Evolutionary conservation across 2,329 filamentous ascomycete species (phyloP).

Genomic region (Hypoxylon sp.): DNA sequence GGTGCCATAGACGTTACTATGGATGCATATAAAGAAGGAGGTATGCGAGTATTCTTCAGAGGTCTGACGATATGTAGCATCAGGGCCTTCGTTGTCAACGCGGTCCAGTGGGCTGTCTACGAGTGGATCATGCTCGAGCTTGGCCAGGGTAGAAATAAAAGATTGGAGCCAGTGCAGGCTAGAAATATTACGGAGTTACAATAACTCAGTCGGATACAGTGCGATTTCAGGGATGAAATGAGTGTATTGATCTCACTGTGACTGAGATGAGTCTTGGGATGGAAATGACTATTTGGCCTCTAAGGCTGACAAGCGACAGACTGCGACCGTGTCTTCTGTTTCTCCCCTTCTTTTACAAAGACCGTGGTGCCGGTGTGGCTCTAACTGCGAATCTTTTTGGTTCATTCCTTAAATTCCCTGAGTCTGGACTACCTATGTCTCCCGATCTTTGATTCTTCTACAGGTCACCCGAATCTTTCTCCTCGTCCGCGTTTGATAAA

Average conservation of each 20-base stretch:
- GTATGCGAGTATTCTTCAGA: constrained; percentile 76
- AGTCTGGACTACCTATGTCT: not conserved
- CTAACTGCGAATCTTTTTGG: not conserved
- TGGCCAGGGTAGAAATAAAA: constrained; percentile 54
- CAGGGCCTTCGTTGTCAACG: constrained; percentile 92
- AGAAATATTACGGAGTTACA: not conserved
- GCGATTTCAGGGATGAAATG: not conserved
- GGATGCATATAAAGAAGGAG: constrained; percentile 75
- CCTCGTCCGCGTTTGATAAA: not conserved
- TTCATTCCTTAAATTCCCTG: not conserved
- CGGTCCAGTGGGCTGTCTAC: constrained; percentile 92
- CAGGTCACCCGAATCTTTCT: not conserved
- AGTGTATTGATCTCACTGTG: constrained; percentile 2
- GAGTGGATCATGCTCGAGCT: constrained; percentile 84
- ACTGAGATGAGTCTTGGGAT: not conserved
- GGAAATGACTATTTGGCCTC: not conserved
- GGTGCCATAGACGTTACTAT: constrained; percentile 75
- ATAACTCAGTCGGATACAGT: not conserved
- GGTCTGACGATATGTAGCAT: constrained; percentile 86
- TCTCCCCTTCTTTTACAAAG: not conserved
- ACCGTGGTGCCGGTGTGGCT: not conserved
- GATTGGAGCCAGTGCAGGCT: constrained; percentile 30
- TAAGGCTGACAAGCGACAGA: not conserved
- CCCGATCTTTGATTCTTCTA: not conserved
- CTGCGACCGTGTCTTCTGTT: not conserved